phyloP scores from a whole-genome alignment of 352 stramenopile species.

The Globisporangium recalcitrans region DNA sequence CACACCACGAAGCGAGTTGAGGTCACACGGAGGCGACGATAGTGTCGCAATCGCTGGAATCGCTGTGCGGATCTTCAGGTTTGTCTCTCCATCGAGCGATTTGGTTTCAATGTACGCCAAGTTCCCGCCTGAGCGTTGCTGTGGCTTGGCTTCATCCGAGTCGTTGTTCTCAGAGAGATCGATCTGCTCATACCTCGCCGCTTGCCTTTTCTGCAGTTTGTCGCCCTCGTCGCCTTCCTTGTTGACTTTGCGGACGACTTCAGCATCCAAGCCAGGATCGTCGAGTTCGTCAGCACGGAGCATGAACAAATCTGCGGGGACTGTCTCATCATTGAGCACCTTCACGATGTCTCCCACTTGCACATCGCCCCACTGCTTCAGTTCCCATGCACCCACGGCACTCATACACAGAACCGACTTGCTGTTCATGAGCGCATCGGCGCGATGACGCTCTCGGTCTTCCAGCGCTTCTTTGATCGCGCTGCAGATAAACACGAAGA shows the following conservation, averaged over 20 bases:
- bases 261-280: slow-evolving; percentile 32
- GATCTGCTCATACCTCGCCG: slow-evolving; percentile 15
- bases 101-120: slow-evolving; percentile 85
- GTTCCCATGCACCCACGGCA: slow-evolving; percentile 38
- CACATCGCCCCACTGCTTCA: slow-evolving; percentile 56
- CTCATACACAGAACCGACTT: slow-evolving; percentile 46
- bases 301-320: slow-evolving; percentile 71
- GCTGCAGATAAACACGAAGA: slow-evolving; percentile 74
- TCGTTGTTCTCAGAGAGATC: neutral
- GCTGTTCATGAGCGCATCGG: slow-evolving; percentile 68
- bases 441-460: slow-evolving; percentile 72
- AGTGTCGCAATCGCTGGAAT: slow-evolving; percentile 48
- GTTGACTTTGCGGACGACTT: slow-evolving; percentile 5
- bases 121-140: slow-evolving; percentile 24
- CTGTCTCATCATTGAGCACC: slow-evolving; percentile 56
- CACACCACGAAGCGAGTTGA: slow-evolving; percentile 44
- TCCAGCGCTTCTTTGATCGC: slow-evolving; percentile 82
- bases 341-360: slow-evolving; percentile 81
- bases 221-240: neutral
- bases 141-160: slow-evolving; percentile 2
- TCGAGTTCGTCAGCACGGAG: slow-evolving; percentile 49
- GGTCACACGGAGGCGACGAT: slow-evolving; percentile 21
- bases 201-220: neutral
- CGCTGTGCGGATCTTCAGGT: slow-evolving; percentile 76
- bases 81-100: slow-evolving; percentile 80